Percentiles rank a stretch among this genome's conserved stretches.
Evolutionary conservation across 352 stramenopile genomes (phyloP).

Genomic region (Pythium aquatile): DNA sequence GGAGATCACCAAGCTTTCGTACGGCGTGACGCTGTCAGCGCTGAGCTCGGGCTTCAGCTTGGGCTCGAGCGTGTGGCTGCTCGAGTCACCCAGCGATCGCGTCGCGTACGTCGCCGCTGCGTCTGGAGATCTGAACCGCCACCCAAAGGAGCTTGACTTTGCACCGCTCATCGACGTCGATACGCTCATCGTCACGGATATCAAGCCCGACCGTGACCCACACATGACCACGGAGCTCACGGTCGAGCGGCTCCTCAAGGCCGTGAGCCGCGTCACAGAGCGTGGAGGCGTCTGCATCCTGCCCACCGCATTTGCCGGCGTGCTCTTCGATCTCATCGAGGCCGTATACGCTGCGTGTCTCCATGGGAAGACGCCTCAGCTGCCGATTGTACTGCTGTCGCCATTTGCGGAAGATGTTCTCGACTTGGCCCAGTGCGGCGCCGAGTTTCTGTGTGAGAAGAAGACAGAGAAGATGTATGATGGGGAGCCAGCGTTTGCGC

Average conservation of each 20-base stretch:
- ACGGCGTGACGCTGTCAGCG: conserved; percentile 68
- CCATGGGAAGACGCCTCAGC: conserved; percentile 39
- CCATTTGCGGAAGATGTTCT: conserved; percentile 47
- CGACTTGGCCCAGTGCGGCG: conserved; percentile 49
- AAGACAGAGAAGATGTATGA: conserved; percentile 77
- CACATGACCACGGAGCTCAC: conserved; percentile 68
- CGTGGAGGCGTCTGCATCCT: conserved; percentile 71
- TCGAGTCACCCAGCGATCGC: conserved; percentile 66
- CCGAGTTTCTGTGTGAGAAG: conserved; percentile 85
- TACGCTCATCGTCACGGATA: conserved; percentile 70
- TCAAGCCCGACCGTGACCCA: conserved; percentile 73
- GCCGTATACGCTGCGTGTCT: conserved; percentile 52
- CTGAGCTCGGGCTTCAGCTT: conserved; percentile 77
- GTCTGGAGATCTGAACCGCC: conserved; percentile 80
- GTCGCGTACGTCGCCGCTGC: conserved; percentile 75
- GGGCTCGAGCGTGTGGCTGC: conserved; percentile 65
- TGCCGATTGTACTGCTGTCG: conserved; percentile 71
- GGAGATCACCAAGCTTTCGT: conserved; percentile 52
- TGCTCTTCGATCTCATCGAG: conserved; percentile 81
- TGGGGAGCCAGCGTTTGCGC: conserved; percentile 67
- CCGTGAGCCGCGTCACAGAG: conserved; percentile 57
- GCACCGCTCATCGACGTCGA: conserved; percentile 74
- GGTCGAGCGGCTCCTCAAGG: conserved; percentile 63
- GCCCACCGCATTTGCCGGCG: conserved; percentile 50
- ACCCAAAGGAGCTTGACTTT: conserved; percentile 82